Evolutionary conservation across 768 basidiomycete genomes (phyloP), one percentile per base, ranked within the genome.

Genomic region (Mycena albidolilacea): DNA sequence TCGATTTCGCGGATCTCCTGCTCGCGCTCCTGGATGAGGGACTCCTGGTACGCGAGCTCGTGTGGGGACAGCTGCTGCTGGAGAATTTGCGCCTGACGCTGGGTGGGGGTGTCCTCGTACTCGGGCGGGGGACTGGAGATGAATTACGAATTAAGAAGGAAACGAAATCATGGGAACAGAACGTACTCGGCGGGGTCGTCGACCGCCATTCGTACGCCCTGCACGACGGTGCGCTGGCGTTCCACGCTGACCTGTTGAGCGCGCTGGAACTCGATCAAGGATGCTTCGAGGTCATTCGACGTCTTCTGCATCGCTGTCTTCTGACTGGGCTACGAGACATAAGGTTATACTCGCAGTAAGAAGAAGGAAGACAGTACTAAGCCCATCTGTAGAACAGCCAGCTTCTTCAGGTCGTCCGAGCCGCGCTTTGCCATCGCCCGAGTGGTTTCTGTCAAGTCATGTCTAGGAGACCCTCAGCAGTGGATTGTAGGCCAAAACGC

Each of bases 1-100:
- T 99, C 98, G 65, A 99, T 99, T 80, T 99, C 97, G 65, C 94
- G 90, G 66, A 99, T 99, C 78, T 99, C 98, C 0, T 87, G 88
- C 80, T 99, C 97, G n/a, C 98, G 93, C 79, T 99, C 98, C 62
- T 93, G 92, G 66, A 98, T 96, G 46, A 99, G 84, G 10, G 95
- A 95, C 79, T 99, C 97, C 80, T 99, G 97, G 80, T 97, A 97
- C 14, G 95, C 95, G 21, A 99, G 88, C 82, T 98, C 97, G 72
- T 95, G 93, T 0, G 95, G 94, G 0, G 94, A 95, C 15, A 96
- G 83, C 72, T 93, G 92, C 8, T 85, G 84, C 78, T 95, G 92
- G 39, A 95, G 80, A 0, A 91, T 82, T 77, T 93, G 92, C 0
- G 90, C 91, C 79, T 93, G 93, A 66, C 90, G 89, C 75, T 92